phyloP scores from a whole-genome alignment of 2,329 filamentous ascomycete species.

The Colletotrichum graminicola region DNA sequence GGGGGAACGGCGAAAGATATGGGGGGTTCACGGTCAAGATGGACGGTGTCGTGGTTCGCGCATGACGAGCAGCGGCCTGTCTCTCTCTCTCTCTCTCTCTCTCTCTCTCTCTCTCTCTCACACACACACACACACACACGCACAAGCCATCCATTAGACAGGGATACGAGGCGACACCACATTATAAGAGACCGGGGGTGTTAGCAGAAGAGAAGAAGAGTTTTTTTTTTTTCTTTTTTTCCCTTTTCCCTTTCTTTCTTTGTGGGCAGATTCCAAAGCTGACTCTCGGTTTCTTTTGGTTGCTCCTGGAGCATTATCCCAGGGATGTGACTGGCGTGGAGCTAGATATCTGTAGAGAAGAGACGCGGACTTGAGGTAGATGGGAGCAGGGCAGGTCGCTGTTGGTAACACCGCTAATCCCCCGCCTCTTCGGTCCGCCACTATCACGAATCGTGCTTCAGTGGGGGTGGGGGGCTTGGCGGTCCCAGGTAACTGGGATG shows the following conservation, averaged over 20 bases:
- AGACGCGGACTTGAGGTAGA: background rate
- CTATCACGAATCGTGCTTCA: background rate
- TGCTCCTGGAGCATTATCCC: background rate
- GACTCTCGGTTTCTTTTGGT: background rate
- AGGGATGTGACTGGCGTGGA: background rate
- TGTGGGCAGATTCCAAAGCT: background rate
- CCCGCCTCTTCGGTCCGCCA: background rate
- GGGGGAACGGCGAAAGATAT: background rate
- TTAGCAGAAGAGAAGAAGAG: background rate
- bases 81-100: no score
- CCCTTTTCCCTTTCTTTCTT: background rate
- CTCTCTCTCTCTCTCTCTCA: background rate
- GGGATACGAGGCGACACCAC: constrained; percentile 13
- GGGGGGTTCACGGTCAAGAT: background rate
- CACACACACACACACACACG: background rate
- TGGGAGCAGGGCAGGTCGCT: background rate
- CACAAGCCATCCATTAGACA: background rate
- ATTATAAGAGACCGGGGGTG: background rate
- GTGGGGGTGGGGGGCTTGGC: background rate
- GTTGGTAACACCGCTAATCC: background rate
- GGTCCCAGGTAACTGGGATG: constrained; percentile 7
- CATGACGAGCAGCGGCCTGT: constrained; percentile 12
- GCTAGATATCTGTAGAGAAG: background rate
- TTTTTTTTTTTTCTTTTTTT: background rate
- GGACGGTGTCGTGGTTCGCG: background rate